phyloP scores from a whole-genome alignment of 345 rosid genomes.

The Reutealis trisperma region DNA sequence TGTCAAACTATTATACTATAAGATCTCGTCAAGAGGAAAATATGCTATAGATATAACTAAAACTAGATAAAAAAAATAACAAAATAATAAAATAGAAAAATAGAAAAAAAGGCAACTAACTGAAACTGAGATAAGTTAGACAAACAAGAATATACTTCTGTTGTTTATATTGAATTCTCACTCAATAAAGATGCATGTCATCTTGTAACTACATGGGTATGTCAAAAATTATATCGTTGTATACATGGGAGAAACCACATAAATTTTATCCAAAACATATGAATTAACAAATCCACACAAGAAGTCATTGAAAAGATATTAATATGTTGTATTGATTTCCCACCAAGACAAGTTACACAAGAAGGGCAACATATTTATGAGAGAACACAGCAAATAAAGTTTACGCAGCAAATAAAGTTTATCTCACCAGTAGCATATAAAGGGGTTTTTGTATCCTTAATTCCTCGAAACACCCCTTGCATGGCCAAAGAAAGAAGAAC shows the following conservation, averaged over 20 bases:
- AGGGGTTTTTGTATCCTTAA: constrained; percentile 35
- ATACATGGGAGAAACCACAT: not conserved
- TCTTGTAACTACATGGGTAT: not conserved
- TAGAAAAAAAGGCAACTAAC: not conserved
- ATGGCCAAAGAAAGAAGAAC: constrained; percentile 38
- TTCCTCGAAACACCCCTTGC: constrained; percentile 38
- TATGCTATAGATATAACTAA: not conserved
- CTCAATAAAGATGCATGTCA: not conserved
- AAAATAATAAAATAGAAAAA: no score
- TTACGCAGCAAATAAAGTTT: not conserved
- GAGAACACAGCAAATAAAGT: not conserved
- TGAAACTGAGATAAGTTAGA: not conserved
- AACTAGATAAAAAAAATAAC: not conserved
- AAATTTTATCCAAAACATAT: not conserved
- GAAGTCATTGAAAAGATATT: no score
- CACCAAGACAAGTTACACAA: not conserved
- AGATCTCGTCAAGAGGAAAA: not conserved
- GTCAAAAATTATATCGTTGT: not conserved
- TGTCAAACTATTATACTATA: not conserved
- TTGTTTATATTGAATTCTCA: not conserved
- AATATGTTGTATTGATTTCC: not conserved
- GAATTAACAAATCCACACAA: not conserved
- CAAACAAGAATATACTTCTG: not conserved
- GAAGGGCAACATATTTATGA: not conserved
- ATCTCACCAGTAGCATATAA: constrained; percentile 32